Percentiles rank a stretch among this genome's conserved stretches.
Conservation (phyloP, 2,329 filamentous ascomycete genomes). For the Ophiosphaerella herpotricha region DNA sequence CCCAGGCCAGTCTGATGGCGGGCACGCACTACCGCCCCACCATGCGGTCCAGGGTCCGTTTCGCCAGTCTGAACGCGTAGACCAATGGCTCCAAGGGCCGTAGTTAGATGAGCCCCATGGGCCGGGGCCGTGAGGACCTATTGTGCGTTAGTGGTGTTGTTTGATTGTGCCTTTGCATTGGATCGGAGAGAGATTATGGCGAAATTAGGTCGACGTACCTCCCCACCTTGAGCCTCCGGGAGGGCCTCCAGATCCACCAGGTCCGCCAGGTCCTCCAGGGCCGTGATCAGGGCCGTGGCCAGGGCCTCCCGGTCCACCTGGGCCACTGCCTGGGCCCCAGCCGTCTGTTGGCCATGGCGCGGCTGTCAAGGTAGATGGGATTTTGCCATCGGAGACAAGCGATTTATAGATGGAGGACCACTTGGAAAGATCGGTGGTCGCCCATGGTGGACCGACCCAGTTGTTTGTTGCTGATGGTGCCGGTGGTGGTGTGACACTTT, state of each 20-base stretch:
- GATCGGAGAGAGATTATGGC: not conserved
- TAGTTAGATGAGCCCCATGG: constrained; percentile 33
- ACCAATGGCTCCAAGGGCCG: constrained; percentile 38
- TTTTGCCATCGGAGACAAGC: constrained; percentile 27
- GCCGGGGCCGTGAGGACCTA: constrained; percentile 28
- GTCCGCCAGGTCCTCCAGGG: constrained; percentile 9
- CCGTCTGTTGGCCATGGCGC: constrained; percentile 28
- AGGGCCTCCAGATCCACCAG: not conserved
- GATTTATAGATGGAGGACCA: constrained; percentile 36
- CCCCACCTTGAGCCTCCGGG: constrained; percentile 15
- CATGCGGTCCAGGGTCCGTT: constrained; percentile 41
- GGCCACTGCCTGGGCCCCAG: constrained; percentile 26
- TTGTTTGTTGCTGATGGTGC: constrained; percentile 11
- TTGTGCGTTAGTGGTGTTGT: not conserved
- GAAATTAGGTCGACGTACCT: constrained; percentile 13
- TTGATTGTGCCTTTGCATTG: not conserved
- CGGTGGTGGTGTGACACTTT: constrained; percentile 11
- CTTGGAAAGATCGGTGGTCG: constrained; percentile 20
- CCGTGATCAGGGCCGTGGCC: not conserved
- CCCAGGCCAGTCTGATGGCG: constrained; percentile 42
- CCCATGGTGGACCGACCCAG: constrained; percentile 22
- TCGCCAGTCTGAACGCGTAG: constrained; percentile 32
- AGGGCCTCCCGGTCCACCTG: constrained; percentile 22
- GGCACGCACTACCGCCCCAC: constrained; percentile 41
- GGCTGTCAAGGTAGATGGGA: constrained; percentile 31